A percentile compares a stretch with the other conserved stretches of the same genome.
These are phyloP conservation scores for Aspergillus quadricinctus DNA, from an alignment of 2,329 filamentous ascomycete genomes.

Conservation along the genomic window DNA sequence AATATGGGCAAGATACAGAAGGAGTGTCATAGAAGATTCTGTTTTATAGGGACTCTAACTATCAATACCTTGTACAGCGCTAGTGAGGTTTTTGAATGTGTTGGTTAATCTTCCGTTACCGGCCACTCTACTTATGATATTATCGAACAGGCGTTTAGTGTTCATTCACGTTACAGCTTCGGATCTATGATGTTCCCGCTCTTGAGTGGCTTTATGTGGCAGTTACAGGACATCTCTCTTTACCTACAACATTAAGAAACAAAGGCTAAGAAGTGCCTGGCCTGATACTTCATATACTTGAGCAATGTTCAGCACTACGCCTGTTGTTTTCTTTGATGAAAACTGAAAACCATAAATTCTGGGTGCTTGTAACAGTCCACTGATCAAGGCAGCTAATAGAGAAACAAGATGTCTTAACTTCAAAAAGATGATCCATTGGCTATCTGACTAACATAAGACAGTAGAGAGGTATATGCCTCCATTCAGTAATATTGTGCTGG, in stretches of 20 bases:
- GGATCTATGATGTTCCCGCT: neutral
- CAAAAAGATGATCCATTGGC: neutral
- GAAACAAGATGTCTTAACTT: neutral
- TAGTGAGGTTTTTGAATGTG: neutral
- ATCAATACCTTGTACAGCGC: neutral
- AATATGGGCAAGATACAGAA: neutral
- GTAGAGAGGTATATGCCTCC: neutral
- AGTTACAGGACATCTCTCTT: neutral
- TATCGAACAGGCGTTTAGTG: neutral
- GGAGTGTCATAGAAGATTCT: neutral
- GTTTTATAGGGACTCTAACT: neutral
- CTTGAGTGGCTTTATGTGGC: neutral
- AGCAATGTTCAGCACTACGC: neutral
- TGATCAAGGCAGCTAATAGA: neutral
- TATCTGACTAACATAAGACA: neutral
- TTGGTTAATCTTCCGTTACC: neutral
- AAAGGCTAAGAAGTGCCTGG: neutral
- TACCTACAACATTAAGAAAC: neutral
- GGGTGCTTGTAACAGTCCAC: neutral
- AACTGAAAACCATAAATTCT: neutral
- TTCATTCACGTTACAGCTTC: neutral
- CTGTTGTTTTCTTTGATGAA: neutral
- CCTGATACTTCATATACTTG: neutral
- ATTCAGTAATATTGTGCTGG: neutral
- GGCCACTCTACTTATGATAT: neutral